A percentile compares a stretch with the other conserved stretches of the same genome.
These are phyloP conservation scores for Solanum infundibuliforme DNA, from an alignment of 257 asterid species.

Conservation along the genomic window DNA sequence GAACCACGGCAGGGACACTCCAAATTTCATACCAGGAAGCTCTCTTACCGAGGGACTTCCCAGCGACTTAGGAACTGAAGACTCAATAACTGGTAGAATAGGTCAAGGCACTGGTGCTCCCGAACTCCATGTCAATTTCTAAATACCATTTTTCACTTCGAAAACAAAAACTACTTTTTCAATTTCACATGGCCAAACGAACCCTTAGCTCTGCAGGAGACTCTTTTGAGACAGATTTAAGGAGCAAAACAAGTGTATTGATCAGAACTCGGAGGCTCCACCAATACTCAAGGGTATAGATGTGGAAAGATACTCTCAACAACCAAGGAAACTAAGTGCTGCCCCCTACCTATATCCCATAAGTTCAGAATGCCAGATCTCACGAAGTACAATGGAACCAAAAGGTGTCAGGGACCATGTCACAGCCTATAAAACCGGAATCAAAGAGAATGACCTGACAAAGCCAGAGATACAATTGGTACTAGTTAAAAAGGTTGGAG, in stretches of 20 bases:
- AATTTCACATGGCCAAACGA: not conserved
- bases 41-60: not conserved
- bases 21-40: not conserved
- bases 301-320: not conserved
- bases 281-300: not conserved
- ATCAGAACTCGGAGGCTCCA: not conserved
- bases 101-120: not conserved
- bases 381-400: not conserved
- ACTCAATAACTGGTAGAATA: not conserved
- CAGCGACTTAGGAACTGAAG: not conserved
- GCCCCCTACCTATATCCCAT: not conserved
- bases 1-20: not conserved
- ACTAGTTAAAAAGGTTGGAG: not conserved
- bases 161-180: not conserved
- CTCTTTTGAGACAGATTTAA: not conserved
- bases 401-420: not conserved
- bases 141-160: not conserved
- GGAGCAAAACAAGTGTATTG: not conserved
- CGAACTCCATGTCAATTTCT: not conserved
- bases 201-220: not conserved
- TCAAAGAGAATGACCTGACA: not conserved
- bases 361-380: not conserved
- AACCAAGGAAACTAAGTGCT: not conserved
- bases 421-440: not conserved
- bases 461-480: not conserved